A percentile compares a stretch with the other conserved stretches of the same genome.
Evolutionary conservation across 495 filamentous ascomycete genomes (phyloP).

Genomic region (Massariosphaeria phaeospora): DNA sequence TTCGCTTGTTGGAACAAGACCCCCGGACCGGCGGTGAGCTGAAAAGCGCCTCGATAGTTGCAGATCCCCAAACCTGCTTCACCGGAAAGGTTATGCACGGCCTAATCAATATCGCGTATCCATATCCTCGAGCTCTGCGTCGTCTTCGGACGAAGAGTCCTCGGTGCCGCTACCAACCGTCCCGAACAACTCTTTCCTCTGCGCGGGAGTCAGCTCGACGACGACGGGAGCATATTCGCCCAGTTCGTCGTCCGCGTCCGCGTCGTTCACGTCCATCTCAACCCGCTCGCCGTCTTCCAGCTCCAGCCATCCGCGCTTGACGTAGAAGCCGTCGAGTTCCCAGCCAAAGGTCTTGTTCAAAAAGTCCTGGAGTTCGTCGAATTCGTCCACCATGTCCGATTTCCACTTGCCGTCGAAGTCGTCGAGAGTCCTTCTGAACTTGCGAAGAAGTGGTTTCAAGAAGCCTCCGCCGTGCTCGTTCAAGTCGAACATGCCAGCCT

Average conservation of each 20-base stretch:
- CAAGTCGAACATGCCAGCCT: constrained; percentile 54
- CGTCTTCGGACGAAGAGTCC: constrained; percentile 26
- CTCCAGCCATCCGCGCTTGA: constrained; percentile 60
- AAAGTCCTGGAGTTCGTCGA: constrained; percentile 54
- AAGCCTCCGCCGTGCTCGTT: constrained; percentile 52
- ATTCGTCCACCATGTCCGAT: constrained; percentile 46
- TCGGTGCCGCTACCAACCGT: background rate
- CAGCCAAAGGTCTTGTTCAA: constrained; percentile 58
- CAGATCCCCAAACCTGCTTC: constrained; percentile 9
- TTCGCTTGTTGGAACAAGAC: too few species aligned
- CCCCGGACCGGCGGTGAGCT: too few species aligned
- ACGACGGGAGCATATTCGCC: constrained; percentile 83
- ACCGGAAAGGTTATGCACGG: constrained; percentile 8
- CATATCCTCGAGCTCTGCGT: constrained; percentile 40
- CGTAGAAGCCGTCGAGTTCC: constrained; percentile 55
- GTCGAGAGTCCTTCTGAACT: constrained; percentile 45
- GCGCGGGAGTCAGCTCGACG: constrained; percentile 56
- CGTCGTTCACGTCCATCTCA: constrained; percentile 67
- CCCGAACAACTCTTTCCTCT: constrained; percentile 30
- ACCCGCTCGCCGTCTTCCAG: constrained; percentile 75
- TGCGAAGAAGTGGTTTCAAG: constrained; percentile 51
- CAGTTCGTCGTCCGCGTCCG: constrained; percentile 76
- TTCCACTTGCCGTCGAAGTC: constrained; percentile 33
- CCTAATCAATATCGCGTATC: constrained; percentile 38
- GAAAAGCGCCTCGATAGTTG: constrained; percentile 19